These are phyloP conservation scores for Brettanomyces custersianus DNA, from an alignment of 805 yeast genomes.

Conservation along the genomic window DNA sequence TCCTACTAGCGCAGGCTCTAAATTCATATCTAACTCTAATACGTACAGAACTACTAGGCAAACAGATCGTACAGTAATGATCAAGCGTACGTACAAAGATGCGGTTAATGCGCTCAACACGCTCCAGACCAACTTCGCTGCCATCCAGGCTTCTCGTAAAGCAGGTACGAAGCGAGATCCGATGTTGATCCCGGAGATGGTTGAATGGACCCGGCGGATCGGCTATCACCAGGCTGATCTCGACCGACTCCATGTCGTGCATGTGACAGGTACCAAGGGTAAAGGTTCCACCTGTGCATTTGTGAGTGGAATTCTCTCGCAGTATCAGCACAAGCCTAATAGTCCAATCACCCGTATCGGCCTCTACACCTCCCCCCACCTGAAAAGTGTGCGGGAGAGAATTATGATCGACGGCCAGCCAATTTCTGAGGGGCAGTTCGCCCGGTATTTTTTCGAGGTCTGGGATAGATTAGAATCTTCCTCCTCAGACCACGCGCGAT, in stretches of 20 bases:
- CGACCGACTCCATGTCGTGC: slow-evolving; percentile 70
- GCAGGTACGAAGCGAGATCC: slow-evolving; percentile 56
- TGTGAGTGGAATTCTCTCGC: slow-evolving; percentile 66
- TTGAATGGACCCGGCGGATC: slow-evolving; percentile 64
- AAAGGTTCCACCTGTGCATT: slow-evolving; percentile 98
- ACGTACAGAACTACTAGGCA: too few species aligned
- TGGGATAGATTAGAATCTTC: slow-evolving; percentile 68
- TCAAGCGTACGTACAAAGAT: slow-evolving; percentile 36
- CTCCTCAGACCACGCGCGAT: slow-evolving; percentile 41
- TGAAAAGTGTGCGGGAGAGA: slow-evolving; percentile 87
- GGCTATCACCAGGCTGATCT: slow-evolving; percentile 63
- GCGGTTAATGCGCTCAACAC: slow-evolving; percentile 81
- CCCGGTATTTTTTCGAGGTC: slow-evolving; percentile 87
- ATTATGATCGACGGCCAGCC: slow-evolving; percentile 84
- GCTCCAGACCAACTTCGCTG: slow-evolving; percentile 84
- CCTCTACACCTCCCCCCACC: slow-evolving; percentile 92
- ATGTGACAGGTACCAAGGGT: slow-evolving; percentile 96
- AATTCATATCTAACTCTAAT: too few species aligned
- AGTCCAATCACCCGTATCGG: slow-evolving; percentile 56
- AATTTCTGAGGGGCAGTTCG: slow-evolving; percentile 67
- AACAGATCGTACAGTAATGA: slow-evolving; percentile 13
- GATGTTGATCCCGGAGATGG: slow-evolving; percentile 75
- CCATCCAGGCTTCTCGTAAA: slow-evolving; percentile 72
- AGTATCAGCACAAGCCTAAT: slow-evolving; percentile 34
- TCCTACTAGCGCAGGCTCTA: too few species aligned